These are phyloP conservation scores for Hypoxylon sp. DNA, from an alignment of 2,329 filamentous ascomycete species.

Conservation along the genomic window DNA sequence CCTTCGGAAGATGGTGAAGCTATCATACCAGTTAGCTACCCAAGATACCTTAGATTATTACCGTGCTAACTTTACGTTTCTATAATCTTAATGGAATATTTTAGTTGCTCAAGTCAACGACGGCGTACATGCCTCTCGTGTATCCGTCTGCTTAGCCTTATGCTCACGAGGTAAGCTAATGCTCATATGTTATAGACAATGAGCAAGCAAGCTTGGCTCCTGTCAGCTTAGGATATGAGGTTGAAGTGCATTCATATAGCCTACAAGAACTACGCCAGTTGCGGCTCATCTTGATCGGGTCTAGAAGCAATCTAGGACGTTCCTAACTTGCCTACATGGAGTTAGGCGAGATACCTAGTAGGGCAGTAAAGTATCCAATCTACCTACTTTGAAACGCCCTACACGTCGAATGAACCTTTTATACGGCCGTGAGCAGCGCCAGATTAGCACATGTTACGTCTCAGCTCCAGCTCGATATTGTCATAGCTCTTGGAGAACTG, in stretches of 20 bases:
- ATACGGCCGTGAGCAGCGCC: background rate
- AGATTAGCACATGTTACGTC: background rate
- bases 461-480: background rate
- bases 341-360: background rate
- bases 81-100: background rate
- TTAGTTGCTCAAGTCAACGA: background rate
- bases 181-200: constrained; percentile 9
- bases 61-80: too few species aligned
- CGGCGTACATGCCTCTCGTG: background rate
- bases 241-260: background rate
- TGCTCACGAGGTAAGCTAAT: background rate
- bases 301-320: background rate
- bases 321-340: background rate
- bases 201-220: too few species aligned
- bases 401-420: background rate
- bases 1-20: constrained; percentile 1
- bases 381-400: background rate
- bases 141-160: constrained; percentile 10
- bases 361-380: background rate
- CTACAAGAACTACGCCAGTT: background rate
- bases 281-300: constrained; percentile 3
- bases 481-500: too few species aligned
- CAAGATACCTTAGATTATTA: too few species aligned
- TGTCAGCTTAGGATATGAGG: constrained; percentile 7
- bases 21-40: constrained; percentile 18